These are phyloP conservation scores for Hypoxylon fragiforme DNA, from an alignment of 495 filamentous ascomycete genomes.

Conservation along the genomic window DNA sequence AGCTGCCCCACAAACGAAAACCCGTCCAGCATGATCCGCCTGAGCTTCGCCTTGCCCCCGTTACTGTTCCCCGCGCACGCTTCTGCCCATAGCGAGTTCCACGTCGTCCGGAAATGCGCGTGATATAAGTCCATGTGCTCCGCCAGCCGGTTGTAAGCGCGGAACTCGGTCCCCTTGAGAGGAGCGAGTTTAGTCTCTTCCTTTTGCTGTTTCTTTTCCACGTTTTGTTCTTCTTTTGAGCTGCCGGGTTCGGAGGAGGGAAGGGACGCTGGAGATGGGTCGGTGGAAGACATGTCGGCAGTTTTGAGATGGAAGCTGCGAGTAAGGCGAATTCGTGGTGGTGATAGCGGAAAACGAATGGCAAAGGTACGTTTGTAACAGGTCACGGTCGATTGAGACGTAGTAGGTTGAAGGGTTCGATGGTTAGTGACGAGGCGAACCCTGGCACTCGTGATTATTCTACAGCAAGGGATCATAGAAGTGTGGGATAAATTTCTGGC, in stretches of 20 bases:
- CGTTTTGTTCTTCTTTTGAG: not conserved
- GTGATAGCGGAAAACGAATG: not conserved
- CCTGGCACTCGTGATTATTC: constrained; percentile 4
- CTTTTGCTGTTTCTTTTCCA: constrained; percentile 1
- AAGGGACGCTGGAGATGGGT: constrained; percentile 4
- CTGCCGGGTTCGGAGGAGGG: too few relatives aligned
- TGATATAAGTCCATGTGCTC: constrained; percentile 84
- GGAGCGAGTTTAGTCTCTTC: constrained; percentile 19
- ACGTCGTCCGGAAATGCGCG: constrained; percentile 73
- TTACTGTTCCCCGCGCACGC: constrained; percentile 58
- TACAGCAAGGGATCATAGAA: constrained; percentile 12
- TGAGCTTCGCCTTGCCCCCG: constrained; percentile 41
- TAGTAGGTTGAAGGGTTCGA: not conserved
- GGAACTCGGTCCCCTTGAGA: constrained; percentile 45
- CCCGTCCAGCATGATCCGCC: constrained; percentile 61
- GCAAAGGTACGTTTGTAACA: not conserved
- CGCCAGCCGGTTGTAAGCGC: constrained; percentile 70
- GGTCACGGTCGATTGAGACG: not conserved
- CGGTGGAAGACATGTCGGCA: constrained; percentile 16
- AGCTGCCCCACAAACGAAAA: constrained; percentile 70
- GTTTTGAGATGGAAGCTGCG: constrained; percentile 1
- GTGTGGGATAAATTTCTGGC: too few relatives aligned
- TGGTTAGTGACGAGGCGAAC: constrained; percentile 5
- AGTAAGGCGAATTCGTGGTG: not conserved
- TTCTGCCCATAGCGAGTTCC: constrained; percentile 68